Evolutionary conservation across 495 filamentous ascomycete species (phyloP).

Genomic region (Neurospora cerealis): DNA sequence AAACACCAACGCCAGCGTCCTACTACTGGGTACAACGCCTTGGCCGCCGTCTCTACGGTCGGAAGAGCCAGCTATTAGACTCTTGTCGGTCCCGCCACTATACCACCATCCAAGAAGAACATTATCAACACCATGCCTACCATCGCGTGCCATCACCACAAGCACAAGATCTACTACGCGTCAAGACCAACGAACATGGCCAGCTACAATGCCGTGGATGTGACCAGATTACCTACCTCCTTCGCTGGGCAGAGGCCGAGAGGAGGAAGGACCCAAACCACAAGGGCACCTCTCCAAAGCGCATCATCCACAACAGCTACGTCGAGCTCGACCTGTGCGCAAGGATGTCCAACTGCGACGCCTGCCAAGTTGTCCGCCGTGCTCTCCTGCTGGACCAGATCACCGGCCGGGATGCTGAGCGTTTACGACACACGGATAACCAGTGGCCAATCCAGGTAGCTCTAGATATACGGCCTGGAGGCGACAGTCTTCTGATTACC

Average conservation of each 20-base stretch:
- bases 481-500: constrained; percentile 12
- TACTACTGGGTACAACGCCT: background rate
- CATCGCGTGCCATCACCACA: background rate
- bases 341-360: constrained; percentile 12
- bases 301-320: constrained; percentile 18
- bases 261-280: constrained; percentile 9
- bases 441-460: constrained; percentile 15
- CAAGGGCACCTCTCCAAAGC: constrained; percentile 10
- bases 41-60: background rate
- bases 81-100: background rate
- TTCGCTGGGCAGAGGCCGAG: constrained; percentile 22
- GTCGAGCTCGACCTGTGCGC: constrained; percentile 20
- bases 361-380: constrained; percentile 17
- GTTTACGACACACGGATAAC: constrained; percentile 8
- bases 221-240: constrained; percentile 13
- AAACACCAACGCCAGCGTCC: background rate
- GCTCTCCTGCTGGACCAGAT: constrained; percentile 21
- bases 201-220: constrained; percentile 20
- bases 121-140: background rate
- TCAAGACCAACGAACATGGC: constrained; percentile 11
- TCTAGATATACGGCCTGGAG: constrained; percentile 6
- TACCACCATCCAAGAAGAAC: background rate
- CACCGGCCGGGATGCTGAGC: constrained; percentile 12
- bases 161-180: constrained; percentile 6
- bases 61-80: background rate